A percentile compares a stretch with the other conserved stretches of the same genome.
Evolutionary conservation across 345 rosid species (phyloP).

Genomic region (Garcia nutans): DNA sequence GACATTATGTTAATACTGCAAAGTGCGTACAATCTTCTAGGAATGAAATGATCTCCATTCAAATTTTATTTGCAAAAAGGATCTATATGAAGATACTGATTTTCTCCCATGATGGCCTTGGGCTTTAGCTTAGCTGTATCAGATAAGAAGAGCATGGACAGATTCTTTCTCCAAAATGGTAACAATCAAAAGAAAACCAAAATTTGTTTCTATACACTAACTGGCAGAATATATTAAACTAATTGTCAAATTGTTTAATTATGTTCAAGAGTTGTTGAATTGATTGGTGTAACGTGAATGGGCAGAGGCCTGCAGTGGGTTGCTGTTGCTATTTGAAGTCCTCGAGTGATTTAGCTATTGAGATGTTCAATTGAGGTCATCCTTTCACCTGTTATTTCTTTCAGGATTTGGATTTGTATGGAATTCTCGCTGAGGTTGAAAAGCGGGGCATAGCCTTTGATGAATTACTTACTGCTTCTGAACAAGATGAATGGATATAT

Average conservation of each 20-base stretch:
- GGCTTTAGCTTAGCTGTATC: background rate
- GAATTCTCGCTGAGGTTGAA: slow-evolving; percentile 71
- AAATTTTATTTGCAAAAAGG: background rate
- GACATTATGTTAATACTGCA: background rate
- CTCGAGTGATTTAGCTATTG: background rate
- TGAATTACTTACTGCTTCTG: slow-evolving; percentile 81
- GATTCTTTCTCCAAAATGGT: background rate
- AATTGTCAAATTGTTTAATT: no score
- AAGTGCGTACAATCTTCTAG: background rate
- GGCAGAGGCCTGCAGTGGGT: background rate
- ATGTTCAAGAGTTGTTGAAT: background rate
- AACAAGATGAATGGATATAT: slow-evolving; percentile 92
- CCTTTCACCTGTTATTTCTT: slow-evolving; percentile 1
- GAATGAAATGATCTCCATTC: background rate
- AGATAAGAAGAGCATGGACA: background rate
- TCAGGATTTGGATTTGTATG: slow-evolving; percentile 78
- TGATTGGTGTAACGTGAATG: background rate
- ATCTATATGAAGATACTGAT: no score
- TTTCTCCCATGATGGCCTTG: background rate
- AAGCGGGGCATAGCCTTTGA: slow-evolving; percentile 80
- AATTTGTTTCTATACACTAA: background rate
- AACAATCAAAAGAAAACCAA: no score
- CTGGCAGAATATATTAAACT: background rate
- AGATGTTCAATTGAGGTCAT: background rate
- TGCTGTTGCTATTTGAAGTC: background rate